Base-by-base conservation (phyloP, 768 basidiomycete species). In the Pulveroboletus sp. region DNA sequence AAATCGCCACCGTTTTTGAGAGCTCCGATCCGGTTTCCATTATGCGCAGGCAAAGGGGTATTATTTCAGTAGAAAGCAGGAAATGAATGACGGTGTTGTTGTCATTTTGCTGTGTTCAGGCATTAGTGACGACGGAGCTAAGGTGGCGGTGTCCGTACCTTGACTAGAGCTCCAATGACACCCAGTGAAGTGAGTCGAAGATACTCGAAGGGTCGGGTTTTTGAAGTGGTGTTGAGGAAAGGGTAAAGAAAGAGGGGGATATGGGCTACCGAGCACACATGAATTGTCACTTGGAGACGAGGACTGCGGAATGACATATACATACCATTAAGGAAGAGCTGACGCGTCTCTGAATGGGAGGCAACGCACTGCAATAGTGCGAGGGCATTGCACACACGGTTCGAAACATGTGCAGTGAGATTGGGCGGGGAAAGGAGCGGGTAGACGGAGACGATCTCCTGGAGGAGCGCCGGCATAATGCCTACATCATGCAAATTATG, bases 1-100 rank as follows among this genome's bases (percentile, higher is more conserved):
- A 99, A 62, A 99, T 99, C 36, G 96, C 96, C 38, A 99, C 96
- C 1, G 96, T 99, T 73, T 99, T 99, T 50, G 90, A 93, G 16
- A 99, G 81, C 62, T 99, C 96, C 4, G 94, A 96, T 36, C 96
- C 96, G 4, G 96, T 97, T 70, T 99, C 96, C 96, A 99, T 99
- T 69, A 99, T 99, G 45, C 96, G 87, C 43, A 99, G 82, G 67
- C 96, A 99, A 56, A 99, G 86, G 30, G 96, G 96, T 65, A 99
- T 99, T 68, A 99, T 99, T 76, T 99, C 96, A 46, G 96, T 99
- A 5, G 94, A 96, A 38, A 99, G 82, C 36, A 99, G 79, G 77
- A 99, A 99, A 73, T 97, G 95, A 69, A 99, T 98, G 58, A 99
- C 96, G 48, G 95, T 88, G 62, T 85, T 93, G 71, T 99, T 99